Evolutionary conservation across 1,139 yeast genomes (phyloP).

Genomic region (Sugiyamaella neomexicana): DNA sequence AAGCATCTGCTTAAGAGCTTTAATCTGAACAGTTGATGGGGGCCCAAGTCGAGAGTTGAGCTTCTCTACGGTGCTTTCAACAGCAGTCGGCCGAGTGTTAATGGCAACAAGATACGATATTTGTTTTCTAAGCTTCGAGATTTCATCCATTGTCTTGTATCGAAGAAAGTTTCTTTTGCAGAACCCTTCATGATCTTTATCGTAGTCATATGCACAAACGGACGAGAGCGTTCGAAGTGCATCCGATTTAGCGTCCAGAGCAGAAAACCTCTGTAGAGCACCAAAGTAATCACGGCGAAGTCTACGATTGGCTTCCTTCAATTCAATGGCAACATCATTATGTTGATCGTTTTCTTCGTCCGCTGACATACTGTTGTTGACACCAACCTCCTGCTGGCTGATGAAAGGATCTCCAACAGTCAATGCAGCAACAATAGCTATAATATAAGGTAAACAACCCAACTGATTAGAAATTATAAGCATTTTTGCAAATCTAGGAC

Average conservation of each 20-base stretch:
- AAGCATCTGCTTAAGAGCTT: slow-evolving; percentile 85
- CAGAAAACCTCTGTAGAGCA: slow-evolving; percentile 60
- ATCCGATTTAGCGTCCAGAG: slow-evolving; percentile 72
- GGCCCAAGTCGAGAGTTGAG: slow-evolving; percentile 60
- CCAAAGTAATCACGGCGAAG: slow-evolving; percentile 53
- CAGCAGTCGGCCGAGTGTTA: slow-evolving; percentile 57
- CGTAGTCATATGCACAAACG: slow-evolving; percentile 85
- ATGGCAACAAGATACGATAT: slow-evolving; percentile 68
- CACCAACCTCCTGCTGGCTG: slow-evolving; percentile 68
- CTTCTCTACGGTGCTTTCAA: slow-evolving; percentile 45
- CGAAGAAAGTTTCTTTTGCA: slow-evolving; percentile 62
- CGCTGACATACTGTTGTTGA: slow-evolving; percentile 34
- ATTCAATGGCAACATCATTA: slow-evolving; percentile 37
- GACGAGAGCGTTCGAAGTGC: slow-evolving; percentile 75
- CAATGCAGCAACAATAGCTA: slow-evolving; percentile 87
- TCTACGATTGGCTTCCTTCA: slow-evolving; percentile 47
- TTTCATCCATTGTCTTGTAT: slow-evolving; percentile 70
- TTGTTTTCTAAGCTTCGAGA: slow-evolving; percentile 75
- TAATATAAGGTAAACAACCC: slow-evolving; percentile 78
- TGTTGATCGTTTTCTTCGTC: slow-evolving; percentile 32
- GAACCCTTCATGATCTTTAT: slow-evolving; percentile 45
- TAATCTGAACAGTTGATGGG: slow-evolving; percentile 68
- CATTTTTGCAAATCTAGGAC: slow-evolving; percentile 92
- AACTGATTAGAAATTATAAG: slow-evolving; percentile 84
- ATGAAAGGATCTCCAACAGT: slow-evolving; percentile 94